A percentile compares a stretch with the other conserved stretches of the same genome.
Evolutionary conservation across 768 basidiomycete genomes (phyloP).

Genomic region (Rhizopogon sp.): DNA sequence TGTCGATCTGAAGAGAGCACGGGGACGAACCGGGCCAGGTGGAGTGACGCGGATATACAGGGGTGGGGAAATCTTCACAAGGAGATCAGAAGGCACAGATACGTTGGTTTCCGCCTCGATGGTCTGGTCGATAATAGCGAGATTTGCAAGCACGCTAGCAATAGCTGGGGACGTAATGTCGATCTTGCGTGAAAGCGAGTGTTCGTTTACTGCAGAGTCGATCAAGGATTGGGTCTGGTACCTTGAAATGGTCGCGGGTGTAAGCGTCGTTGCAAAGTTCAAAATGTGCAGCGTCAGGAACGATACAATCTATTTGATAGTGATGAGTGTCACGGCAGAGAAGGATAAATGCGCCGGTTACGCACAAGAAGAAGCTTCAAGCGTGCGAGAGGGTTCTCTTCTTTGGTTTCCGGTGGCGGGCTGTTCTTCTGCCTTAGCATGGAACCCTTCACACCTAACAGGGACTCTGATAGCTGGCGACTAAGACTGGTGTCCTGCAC

Average conservation of each 20-base stretch:
- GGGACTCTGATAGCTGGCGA: constrained; percentile 22
- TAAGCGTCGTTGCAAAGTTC: constrained; percentile 89
- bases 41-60: constrained; percentile 48
- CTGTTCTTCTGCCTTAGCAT: constrained; percentile 40
- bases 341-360: constrained; percentile 7
- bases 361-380: constrained; percentile 83
- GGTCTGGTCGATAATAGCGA: constrained; percentile 35
- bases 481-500: constrained; percentile 13
- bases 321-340: neutral
- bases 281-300: constrained; percentile 90
- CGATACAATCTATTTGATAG: constrained; percentile 60
- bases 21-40: constrained; percentile 24
- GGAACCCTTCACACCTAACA: constrained; percentile 48
- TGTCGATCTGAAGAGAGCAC: constrained; percentile 30
- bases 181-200: constrained; percentile 42
- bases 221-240: constrained; percentile 26
- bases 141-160: constrained; percentile 49
- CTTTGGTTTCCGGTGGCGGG: constrained; percentile 37
- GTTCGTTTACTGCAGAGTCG: constrained; percentile 9
- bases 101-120: constrained; percentile 4
- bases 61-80: constrained; percentile 62
- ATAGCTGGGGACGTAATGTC: constrained; percentile 66
- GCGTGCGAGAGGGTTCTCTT: constrained; percentile 78
- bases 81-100: constrained; percentile 32
- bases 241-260: constrained; percentile 52